These are phyloP conservation scores for Suillus sp. DNA, from an alignment of 768 basidiomycete species.

Conservation along the genomic window DNA sequence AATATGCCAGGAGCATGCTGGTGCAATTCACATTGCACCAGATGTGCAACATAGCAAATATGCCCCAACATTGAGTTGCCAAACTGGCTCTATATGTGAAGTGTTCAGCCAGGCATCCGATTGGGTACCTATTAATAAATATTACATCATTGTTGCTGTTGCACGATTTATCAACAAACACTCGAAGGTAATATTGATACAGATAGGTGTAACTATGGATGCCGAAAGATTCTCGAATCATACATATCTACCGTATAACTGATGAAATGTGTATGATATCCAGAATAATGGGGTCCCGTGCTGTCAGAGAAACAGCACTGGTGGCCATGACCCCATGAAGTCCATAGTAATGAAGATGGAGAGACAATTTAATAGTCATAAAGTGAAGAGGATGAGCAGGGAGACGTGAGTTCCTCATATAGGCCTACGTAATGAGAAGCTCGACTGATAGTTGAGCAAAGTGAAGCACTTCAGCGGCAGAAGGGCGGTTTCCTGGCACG, in stretches of 20 bases:
- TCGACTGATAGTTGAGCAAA: not conserved
- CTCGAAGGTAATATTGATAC: too few relatives aligned
- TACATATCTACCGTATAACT: not conserved
- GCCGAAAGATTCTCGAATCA: not conserved
- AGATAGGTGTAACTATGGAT: not conserved
- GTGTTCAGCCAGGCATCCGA: too few relatives aligned
- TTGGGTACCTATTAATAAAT: too few relatives aligned
- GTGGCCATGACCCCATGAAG: constrained; percentile 3
- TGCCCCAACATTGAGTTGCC: too few relatives aligned
- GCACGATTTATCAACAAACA: too few relatives aligned
- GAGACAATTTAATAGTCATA: not conserved
- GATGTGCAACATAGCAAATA: too few relatives aligned
- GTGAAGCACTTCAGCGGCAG: not conserved
- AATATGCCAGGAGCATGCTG: too few relatives aligned
- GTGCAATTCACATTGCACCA: too few relatives aligned
- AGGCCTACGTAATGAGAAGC: not conserved
- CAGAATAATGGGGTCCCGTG: constrained; percentile 1
- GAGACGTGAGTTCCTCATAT: not conserved
- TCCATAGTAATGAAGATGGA: not conserved
- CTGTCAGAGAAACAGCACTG: constrained; percentile 3
- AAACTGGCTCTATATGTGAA: too few relatives aligned
- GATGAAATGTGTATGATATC: not conserved
- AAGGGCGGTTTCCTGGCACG: not conserved
- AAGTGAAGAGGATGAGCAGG: not conserved
- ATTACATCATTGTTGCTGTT: too few relatives aligned